phyloP scores from a whole-genome alignment of 1,284 basidiomycete genomes.

The Phellopilus nigrolimitatus region DNA sequence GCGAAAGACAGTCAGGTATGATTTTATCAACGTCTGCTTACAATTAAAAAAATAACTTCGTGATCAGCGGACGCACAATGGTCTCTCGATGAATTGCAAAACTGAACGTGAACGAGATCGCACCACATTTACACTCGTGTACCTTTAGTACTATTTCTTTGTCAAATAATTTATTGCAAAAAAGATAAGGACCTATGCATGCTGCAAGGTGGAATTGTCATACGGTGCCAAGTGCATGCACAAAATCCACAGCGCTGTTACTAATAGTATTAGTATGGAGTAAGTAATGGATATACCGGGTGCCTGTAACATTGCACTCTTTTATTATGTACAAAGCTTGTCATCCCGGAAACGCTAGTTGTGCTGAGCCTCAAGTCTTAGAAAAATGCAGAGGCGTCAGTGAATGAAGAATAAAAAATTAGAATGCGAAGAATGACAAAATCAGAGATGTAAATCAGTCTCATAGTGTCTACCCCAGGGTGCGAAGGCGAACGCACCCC shows the following conservation, averaged over 20 bases:
- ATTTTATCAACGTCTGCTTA: slow-evolving; percentile 4
- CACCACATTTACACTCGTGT: neutral
- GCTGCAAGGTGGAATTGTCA: too few relatives aligned
- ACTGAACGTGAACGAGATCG: too few relatives aligned
- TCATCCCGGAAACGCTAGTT: too few relatives aligned
- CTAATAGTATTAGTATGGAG: too few relatives aligned
- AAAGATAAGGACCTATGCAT: too few relatives aligned
- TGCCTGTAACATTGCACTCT: too few relatives aligned
- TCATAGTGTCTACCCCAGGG: slow-evolving; percentile 13
- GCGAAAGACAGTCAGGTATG: slow-evolving; percentile 88
- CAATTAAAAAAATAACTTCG: slow-evolving; percentile 16
- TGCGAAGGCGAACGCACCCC: slow-evolving; percentile 14
- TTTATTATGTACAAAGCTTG: too few relatives aligned
- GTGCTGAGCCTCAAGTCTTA: too few relatives aligned
- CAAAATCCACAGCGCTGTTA: too few relatives aligned
- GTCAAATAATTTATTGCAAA: neutral
- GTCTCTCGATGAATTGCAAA: slow-evolving; percentile 37
- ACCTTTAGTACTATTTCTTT: neutral
- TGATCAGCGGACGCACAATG: slow-evolving; percentile 48
- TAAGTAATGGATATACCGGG: too few relatives aligned
- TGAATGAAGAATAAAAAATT: neutral
- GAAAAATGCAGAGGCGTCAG: too few relatives aligned
- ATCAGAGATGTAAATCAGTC: slow-evolving; percentile 15
- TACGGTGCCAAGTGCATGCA: too few relatives aligned
- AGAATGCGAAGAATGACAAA: neutral